Percentiles rank a stretch among this genome's conserved stretches.
phyloP scores from a whole-genome alignment of 768 basidiomycete genomes.

The Brasilioporus rufonigricans region DNA sequence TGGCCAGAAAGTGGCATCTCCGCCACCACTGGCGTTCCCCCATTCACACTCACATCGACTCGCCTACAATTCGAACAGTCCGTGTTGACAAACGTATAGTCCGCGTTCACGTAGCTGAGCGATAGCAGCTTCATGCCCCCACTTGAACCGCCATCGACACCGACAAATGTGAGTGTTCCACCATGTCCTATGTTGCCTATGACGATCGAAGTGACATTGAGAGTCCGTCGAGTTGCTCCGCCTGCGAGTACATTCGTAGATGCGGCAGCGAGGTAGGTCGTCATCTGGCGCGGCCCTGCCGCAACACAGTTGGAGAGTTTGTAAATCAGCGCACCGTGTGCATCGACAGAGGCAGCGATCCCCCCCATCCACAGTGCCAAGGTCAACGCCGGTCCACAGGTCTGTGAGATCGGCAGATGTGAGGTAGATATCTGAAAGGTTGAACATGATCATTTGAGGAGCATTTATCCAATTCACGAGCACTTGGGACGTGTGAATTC shows the following conservation, averaged over 20 bases:
- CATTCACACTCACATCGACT: slow-evolving; percentile 6
- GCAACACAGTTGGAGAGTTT: not conserved
- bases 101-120: no score
- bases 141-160: slow-evolving; percentile 6
- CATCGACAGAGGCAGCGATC: not conserved
- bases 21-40: not conserved
- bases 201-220: not conserved
- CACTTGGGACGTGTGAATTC: not conserved
- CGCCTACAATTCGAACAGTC: slow-evolving; percentile 8
- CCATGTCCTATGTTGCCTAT: not conserved
- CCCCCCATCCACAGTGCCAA: not conserved
- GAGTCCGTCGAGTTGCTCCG: not conserved
- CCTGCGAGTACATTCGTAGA: slow-evolving; percentile 3
- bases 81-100: not conserved
- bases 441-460: not conserved
- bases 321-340: slow-evolving; percentile 5
- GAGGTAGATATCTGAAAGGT: slow-evolving; percentile 2
- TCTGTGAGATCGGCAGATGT: slow-evolving; percentile 1
- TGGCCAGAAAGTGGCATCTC: slow-evolving; percentile 12
- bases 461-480: slow-evolving; percentile 6
- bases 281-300: not conserved
- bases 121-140: no score
- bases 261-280: not conserved
- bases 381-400: slow-evolving; percentile 1
- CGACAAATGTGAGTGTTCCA: slow-evolving; percentile 6